Conservation (phyloP, 2,329 filamentous ascomycete genomes). For the Penicillium sp. region DNA sequence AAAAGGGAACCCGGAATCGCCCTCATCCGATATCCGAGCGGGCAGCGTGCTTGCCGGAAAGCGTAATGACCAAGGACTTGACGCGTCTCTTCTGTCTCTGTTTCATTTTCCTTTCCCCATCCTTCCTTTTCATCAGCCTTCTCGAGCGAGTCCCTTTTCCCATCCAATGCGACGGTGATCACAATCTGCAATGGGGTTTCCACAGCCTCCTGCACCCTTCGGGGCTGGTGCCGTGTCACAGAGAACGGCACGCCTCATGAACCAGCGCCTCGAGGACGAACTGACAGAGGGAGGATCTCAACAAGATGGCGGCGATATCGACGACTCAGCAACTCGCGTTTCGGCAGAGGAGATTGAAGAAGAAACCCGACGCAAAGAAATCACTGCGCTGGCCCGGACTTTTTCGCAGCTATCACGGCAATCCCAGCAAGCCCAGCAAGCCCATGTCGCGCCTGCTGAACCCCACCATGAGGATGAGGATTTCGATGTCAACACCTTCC, state of each 20-base stretch:
- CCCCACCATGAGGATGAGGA: constrained; percentile 11
- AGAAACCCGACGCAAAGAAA: constrained; percentile 26
- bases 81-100: neutral
- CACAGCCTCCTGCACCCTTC: constrained; percentile 21
- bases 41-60: neutral
- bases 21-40: constrained; percentile 9
- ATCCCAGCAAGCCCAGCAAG: constrained; percentile 21
- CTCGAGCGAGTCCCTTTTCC: neutral
- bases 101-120: neutral
- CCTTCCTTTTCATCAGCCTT: neutral
- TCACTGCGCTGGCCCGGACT: constrained; percentile 32
- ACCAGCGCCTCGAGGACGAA: constrained; percentile 6
- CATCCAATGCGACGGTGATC: constrained; percentile 2
- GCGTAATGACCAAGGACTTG: neutral
- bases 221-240: constrained; percentile 11
- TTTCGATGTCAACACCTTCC: constrained; percentile 37
- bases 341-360: constrained; percentile 27
- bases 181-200: constrained; percentile 6
- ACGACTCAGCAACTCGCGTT: constrained; percentile 16
- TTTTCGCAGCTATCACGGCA: constrained; percentile 34
- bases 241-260: constrained; percentile 10
- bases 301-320: neutral
- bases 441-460: constrained; percentile 1
- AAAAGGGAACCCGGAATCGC: neutral
- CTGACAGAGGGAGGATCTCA: constrained; percentile 14